These are phyloP conservation scores for Hysterium pulicare DNA, from an alignment of 2,329 filamentous ascomycete species.

Conservation along the genomic window DNA sequence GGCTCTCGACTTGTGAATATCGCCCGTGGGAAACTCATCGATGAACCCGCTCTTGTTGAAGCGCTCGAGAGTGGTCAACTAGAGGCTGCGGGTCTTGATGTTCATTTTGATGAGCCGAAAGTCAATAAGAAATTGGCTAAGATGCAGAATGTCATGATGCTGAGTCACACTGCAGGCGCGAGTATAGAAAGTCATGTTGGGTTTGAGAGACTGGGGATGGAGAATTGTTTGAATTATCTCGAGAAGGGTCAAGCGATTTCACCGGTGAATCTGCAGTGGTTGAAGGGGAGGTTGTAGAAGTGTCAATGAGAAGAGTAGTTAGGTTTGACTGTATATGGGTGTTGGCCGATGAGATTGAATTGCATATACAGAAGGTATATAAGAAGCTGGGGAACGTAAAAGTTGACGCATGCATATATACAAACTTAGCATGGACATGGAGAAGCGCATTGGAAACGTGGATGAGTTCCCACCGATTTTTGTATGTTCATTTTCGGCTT, in stretches of 20 bases:
- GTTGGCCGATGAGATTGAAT: too few species aligned
- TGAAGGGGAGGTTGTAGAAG: conserved; percentile 39
- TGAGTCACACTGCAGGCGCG: conserved; percentile 66
- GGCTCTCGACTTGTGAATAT: conserved; percentile 64
- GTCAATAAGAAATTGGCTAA: conserved; percentile 48
- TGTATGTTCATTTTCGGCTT: too few species aligned
- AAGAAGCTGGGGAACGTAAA: too few species aligned
- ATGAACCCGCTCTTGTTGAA: conserved; percentile 60
- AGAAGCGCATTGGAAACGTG: too few species aligned
- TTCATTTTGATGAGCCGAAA: conserved; percentile 59
- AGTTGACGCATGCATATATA: too few species aligned
- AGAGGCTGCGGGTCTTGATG: conserved; percentile 58
- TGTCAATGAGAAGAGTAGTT: too few species aligned
- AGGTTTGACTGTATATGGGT: too few species aligned
- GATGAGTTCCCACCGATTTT: too few species aligned
- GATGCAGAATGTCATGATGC: conserved; percentile 53
- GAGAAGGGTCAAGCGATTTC: conserved; percentile 52
- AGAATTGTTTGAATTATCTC: conserved; percentile 62
- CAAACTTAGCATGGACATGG: too few species aligned
- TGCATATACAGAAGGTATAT: too few species aligned
- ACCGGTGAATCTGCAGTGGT: conserved; percentile 60
- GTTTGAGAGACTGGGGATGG: conserved; percentile 65
- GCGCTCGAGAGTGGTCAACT: conserved; percentile 55
- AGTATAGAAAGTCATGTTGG: conserved; percentile 64
- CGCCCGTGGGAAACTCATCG: conserved; percentile 61